Evolutionary conservation across 2,329 filamentous ascomycete species (phyloP), one percentile per base, ranked within the genome.

Genomic region (Fusarium incarnatum): DNA sequence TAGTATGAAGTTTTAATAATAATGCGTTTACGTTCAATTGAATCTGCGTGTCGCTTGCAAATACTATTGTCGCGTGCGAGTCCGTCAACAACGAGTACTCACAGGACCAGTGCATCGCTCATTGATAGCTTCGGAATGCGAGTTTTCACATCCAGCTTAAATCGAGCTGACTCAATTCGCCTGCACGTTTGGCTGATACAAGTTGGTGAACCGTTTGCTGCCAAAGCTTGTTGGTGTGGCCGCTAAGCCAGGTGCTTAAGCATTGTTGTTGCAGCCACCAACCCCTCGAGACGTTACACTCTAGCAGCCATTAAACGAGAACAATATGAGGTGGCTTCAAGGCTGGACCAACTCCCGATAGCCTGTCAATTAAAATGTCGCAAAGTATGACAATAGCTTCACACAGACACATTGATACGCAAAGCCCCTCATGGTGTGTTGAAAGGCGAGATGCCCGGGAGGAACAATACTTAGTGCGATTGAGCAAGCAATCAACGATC

Each of bases 201-300:
- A 11, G 25, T 37, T 8, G 9, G 30, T 8, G 18, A 27, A 3
- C 16, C n/a, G 49, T 12, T 53, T 53, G 49, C 13, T 22, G 23
- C 22, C 34, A 12, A 53, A 42, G 49, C 49, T 37, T 22, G 3
- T 8, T 27, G n/a, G 23, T 42, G n/a, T 53, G 49, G 23, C 34
- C 23, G 10, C 49, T 37, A 42, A 28, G 20, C 11, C 5, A 42
- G 2, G 13, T 10, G 9, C 13, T 40, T 42, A 3, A 7, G n/a
- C 37, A 53, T 53, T 53, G 49, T 53, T 53, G 23, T 53, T 20
- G 18, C 49, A 53, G 34, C 49, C 49, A 53, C 49, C 25, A 41
- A n/a, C 34, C n/a, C 34, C n/a, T 18, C 10, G 2, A 23, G 13
- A 40, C 22, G 13, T 27, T 15, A 16, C 22, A n/a, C 9, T 10